phyloP scores from a whole-genome alignment of 2,329 filamentous ascomycete species.

The Malbranchea cinnamomea region DNA sequence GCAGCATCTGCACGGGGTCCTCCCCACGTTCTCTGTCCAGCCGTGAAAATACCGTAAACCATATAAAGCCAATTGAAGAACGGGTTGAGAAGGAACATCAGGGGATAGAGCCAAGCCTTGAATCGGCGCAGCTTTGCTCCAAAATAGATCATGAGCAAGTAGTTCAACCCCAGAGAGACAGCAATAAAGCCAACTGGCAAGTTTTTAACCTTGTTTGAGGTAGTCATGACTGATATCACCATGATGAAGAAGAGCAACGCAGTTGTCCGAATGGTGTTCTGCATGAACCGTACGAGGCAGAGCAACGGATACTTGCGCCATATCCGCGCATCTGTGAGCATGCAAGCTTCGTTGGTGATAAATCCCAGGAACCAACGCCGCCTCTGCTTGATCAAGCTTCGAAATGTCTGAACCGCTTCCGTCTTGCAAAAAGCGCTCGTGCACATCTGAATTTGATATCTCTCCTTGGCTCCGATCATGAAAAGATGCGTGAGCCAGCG shows the following conservation, averaged over 20 bases:
- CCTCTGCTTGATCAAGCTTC: slow-evolving; percentile 79
- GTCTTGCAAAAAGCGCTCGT: slow-evolving; percentile 97
- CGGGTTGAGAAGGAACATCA: slow-evolving; percentile 92
- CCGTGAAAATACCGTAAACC: slow-evolving; percentile 92
- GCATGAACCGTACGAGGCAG: slow-evolving; percentile 76
- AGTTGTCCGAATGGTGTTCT: slow-evolving; percentile 91
- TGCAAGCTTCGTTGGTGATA: slow-evolving; percentile 95
- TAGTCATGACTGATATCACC: slow-evolving; percentile 72
- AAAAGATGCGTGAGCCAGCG: slow-evolving; percentile 95
- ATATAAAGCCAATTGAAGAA: slow-evolving; percentile 99
- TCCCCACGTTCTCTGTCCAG: slow-evolving; percentile 88
- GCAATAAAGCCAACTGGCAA: slow-evolving; percentile 88
- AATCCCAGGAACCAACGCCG: slow-evolving; percentile 94
- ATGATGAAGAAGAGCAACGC: slow-evolving; percentile 90
- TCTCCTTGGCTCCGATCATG: slow-evolving; percentile 90
- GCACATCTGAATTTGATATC: slow-evolving; percentile 95
- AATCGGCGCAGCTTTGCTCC: slow-evolving; percentile 71
- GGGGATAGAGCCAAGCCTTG: slow-evolving; percentile 86
- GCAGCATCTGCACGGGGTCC: slow-evolving; percentile 83
- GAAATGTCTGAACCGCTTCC: slow-evolving; percentile 81
- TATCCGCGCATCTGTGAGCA: slow-evolving; percentile 85
- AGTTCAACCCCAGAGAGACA: slow-evolving; percentile 83
- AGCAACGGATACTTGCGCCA: slow-evolving; percentile 86
- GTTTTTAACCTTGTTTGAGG: slow-evolving; percentile 60
- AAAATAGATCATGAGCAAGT: slow-evolving; percentile 92